A percentile compares a stretch with the other conserved stretches of the same genome.
These are phyloP conservation scores for Teunomyces barrocoloradensis DNA, from an alignment of 805 yeast genomes.

Conservation along the genomic window DNA sequence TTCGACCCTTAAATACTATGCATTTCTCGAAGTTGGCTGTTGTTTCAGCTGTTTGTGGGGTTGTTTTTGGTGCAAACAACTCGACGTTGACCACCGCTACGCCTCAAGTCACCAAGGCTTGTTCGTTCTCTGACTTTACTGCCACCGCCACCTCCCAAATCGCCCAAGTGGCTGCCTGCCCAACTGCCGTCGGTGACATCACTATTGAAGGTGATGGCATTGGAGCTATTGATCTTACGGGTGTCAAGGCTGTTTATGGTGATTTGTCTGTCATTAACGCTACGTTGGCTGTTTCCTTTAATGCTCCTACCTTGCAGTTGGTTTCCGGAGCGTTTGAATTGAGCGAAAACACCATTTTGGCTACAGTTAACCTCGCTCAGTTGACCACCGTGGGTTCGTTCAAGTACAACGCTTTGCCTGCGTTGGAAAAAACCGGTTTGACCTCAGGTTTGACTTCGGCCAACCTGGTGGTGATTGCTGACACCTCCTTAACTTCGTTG, in stretches of 20 bases:
- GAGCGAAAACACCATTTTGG: slow-evolving; percentile 61
- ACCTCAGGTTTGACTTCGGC: slow-evolving; percentile 68
- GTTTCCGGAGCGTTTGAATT: slow-evolving; percentile 71
- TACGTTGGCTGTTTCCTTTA: slow-evolving; percentile 55
- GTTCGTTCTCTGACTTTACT: slow-evolving; percentile 64
- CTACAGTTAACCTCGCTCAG: slow-evolving; percentile 69
- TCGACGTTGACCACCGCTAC: slow-evolving; percentile 49
- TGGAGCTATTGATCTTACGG: slow-evolving; percentile 65
- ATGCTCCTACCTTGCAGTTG: slow-evolving; percentile 76
- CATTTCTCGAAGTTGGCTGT: slow-evolving; percentile 54
- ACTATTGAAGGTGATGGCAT: slow-evolving; percentile 59
- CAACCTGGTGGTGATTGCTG: slow-evolving; percentile 65
- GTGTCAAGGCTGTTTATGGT: slow-evolving; percentile 77
- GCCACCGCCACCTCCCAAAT: slow-evolving; percentile 80
- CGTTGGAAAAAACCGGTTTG: slow-evolving; percentile 68
- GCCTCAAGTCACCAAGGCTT: slow-evolving; percentile 53
- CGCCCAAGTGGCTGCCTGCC: slow-evolving; percentile 70
- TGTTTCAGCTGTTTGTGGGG: slow-evolving; percentile 48
- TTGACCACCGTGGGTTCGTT: slow-evolving; percentile 81
- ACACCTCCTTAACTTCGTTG: slow-evolving; percentile 67
- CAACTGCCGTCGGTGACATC: slow-evolving; percentile 77
- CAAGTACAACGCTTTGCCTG: slow-evolving; percentile 81
- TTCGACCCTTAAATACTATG: slow-evolving; percentile 32
- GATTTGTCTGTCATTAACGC: slow-evolving; percentile 66
- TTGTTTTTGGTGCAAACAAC: slow-evolving; percentile 44